Base-by-base conservation (phyloP, 257 asterid genomes). In the Penstemon eatonii region DNA sequence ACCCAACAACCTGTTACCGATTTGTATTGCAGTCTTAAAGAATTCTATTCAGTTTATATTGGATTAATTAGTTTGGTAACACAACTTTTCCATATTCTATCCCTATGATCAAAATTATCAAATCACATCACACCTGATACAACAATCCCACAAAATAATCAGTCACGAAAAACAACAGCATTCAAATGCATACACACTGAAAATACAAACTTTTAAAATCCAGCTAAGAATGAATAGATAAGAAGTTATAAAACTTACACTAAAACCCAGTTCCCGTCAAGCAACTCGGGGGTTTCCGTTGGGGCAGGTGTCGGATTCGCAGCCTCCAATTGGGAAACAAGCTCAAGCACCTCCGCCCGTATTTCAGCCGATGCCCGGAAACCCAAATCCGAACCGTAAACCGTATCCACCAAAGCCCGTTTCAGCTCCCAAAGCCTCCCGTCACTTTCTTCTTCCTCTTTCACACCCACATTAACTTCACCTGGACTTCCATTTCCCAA, bases 191-290 rank as follows among this genome's bases (percentile, higher is more conserved):
- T 3, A 43, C 49, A 51, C 7, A 36, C 25, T 12, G 33, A 44
- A 18, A 51, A 37, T 45, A 41, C 11, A n/a, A 42, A 25, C 40
- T 7, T 3, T 6, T n/a, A 43, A 12, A 7, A 25, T 47, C 63
- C 0, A 50, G 19, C 10, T 15, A 0, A 56, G 15, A 68, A 51
- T 12, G 19, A 68, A 40, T 9, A 56, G 51, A 60, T 42, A 25
- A 39, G 0, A 9, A 15, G 11, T 1, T 11, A 43, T 46, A 39
- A 68, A 63, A 74, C 96, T 89, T 75, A 91, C 99, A 86, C 83
- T 76, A 94, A 83, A 78, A 89, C 65, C 99, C 97, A 94, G 72
- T 81, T 87, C 52, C 99, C 99, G 67, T 89, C 95, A 8, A 94
- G 93, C 89, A 94, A 84, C 19, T 83, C 90, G 25, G 91, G 77